phyloP scores from a whole-genome alignment of 1,139 yeast species.

The Saccharomyces pastorianus region DNA sequence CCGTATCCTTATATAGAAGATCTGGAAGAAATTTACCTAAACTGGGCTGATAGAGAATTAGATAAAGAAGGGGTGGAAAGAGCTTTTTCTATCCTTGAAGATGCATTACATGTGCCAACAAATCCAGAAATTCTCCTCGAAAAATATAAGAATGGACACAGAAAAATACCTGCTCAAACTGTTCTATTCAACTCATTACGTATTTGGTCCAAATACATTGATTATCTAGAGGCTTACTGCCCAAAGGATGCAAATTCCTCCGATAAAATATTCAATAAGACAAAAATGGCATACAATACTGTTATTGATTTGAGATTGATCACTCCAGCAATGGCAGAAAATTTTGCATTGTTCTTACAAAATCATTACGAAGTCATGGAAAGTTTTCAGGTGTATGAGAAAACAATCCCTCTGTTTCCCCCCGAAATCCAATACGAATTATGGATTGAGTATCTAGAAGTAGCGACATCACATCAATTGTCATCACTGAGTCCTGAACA shows the following conservation, averaged over 20 bases:
- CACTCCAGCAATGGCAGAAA: constrained; percentile 58
- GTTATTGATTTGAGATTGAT: constrained; percentile 58
- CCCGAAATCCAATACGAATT: constrained; percentile 62
- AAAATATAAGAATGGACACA: constrained; percentile 21
- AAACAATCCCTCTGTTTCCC: constrained; percentile 53
- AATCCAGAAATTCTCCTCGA: constrained; percentile 19
- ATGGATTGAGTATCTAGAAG: constrained; percentile 62
- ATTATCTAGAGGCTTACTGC: constrained; percentile 54
- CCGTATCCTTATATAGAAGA: constrained; percentile 60
- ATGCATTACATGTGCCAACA: constrained; percentile 43
- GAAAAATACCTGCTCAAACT: constrained; percentile 46
- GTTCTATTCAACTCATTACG: constrained; percentile 52
- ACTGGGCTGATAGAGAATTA: constrained; percentile 56
- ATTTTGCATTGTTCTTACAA: constrained; percentile 58
- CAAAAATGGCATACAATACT: constrained; percentile 48
- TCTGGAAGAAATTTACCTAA: constrained; percentile 56
- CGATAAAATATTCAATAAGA: constrained; percentile 34
- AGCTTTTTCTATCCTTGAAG: constrained; percentile 48
- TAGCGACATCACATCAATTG: constrained; percentile 28
- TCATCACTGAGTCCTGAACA: constrained; percentile 43
- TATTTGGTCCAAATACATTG: constrained; percentile 71
- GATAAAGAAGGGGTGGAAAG: constrained; percentile 45
- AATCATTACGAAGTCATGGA: constrained; percentile 40
- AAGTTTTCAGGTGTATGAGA: constrained; percentile 58
- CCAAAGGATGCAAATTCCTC: constrained; percentile 21